phyloP scores from a whole-genome alignment of 169 alveolate species.

The Cryptosporidium andersoni region DNA sequence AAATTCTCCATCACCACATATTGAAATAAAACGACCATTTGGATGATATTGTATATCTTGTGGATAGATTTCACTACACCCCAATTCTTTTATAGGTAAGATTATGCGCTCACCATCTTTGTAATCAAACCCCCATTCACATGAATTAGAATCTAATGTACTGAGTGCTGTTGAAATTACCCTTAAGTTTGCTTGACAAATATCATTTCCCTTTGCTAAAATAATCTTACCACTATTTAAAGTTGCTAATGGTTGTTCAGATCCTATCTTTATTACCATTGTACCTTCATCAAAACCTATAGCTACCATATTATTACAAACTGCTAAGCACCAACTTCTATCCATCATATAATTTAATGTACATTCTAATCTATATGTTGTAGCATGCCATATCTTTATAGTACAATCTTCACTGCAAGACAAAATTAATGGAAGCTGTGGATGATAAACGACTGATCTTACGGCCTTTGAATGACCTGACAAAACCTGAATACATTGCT shows the following conservation, averaged over 20 bases:
- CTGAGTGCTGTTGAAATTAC: slow-evolving; percentile 51
- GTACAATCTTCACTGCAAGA: slow-evolving; percentile 97
- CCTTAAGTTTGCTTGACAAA: slow-evolving; percentile 90
- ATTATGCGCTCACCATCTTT: slow-evolving; percentile 80
- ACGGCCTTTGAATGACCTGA: slow-evolving; percentile 93
- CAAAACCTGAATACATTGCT: slow-evolving; percentile 95
- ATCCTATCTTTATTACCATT: slow-evolving; percentile 93
- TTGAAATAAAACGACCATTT: slow-evolving; percentile 94
- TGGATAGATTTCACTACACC: slow-evolving; percentile 93
- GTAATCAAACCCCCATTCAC: slow-evolving; percentile 77
- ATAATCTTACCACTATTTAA: slow-evolving; percentile 92
- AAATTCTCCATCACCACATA: slow-evolving; percentile 97
- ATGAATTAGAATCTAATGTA: slow-evolving; percentile 55
- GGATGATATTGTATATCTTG: slow-evolving; percentile 93
- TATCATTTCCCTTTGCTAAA: slow-evolving; percentile 93
- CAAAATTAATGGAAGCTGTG: slow-evolving; percentile 91
- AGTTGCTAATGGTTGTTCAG: slow-evolving; percentile 94
- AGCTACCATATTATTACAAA: slow-evolving; percentile 80
- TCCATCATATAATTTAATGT: slow-evolving; percentile 92
- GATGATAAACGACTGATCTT: slow-evolving; percentile 91
- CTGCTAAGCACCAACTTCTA: slow-evolving; percentile 91
- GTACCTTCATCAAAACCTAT: slow-evolving; percentile 90
- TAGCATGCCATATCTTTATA: slow-evolving; percentile 94
- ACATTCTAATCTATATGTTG: slow-evolving; percentile 91
- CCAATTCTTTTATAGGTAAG: slow-evolving; percentile 84